Conservation (phyloP, 2,329 filamentous ascomycete genomes). For the Penicillium sp. region DNA sequence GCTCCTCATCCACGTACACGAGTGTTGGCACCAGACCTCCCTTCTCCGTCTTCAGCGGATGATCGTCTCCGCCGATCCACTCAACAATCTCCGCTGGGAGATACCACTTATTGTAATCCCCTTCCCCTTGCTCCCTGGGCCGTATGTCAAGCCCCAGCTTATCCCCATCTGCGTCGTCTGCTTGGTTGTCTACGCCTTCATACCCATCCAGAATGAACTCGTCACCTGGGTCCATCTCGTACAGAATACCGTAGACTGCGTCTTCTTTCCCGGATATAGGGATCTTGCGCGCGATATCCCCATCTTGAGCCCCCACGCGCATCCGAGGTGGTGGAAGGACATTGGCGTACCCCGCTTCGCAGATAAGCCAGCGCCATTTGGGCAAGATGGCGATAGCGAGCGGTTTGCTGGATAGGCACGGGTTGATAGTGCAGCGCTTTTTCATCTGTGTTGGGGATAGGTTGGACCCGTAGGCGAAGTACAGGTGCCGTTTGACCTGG, state of each 20-base stretch:
- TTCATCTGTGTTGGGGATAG: slow-evolving; percentile 44
- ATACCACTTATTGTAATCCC: slow-evolving; percentile 42
- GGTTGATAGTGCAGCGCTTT: slow-evolving; percentile 34
- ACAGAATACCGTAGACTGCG: slow-evolving; percentile 41
- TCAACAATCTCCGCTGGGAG: slow-evolving; percentile 27
- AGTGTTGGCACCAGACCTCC: slow-evolving; percentile 27
- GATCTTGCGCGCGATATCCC: slow-evolving; percentile 13
- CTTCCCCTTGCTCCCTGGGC: slow-evolving; percentile 33
- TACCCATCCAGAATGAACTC: slow-evolving; percentile 39
- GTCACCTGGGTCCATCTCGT: slow-evolving; percentile 39
- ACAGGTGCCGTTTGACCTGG: slow-evolving; percentile 30
- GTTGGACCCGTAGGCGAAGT: slow-evolving; percentile 47
- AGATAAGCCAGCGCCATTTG: slow-evolving; percentile 43
- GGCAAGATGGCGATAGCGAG: slow-evolving; percentile 41
- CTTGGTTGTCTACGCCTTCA: slow-evolving; percentile 35
- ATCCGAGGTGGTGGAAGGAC: slow-evolving; percentile 32
- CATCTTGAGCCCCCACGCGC: slow-evolving; percentile 22
- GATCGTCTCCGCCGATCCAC: slow-evolving; percentile 31
- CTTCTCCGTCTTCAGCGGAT: slow-evolving; percentile 3
- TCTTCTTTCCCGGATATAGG: slow-evolving; percentile 26
- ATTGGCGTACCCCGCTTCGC: slow-evolving; percentile 43
- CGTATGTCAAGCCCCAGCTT: slow-evolving; percentile 17
- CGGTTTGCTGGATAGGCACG: slow-evolving; percentile 34
- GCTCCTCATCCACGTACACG: slow-evolving; percentile 45
- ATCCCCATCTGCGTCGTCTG: slow-evolving; percentile 6